A percentile compares a stretch with the other conserved stretches of the same genome.
Conservation (phyloP, 2,329 filamentous ascomycete genomes). For the Akanthomyces muscarius region DNA sequence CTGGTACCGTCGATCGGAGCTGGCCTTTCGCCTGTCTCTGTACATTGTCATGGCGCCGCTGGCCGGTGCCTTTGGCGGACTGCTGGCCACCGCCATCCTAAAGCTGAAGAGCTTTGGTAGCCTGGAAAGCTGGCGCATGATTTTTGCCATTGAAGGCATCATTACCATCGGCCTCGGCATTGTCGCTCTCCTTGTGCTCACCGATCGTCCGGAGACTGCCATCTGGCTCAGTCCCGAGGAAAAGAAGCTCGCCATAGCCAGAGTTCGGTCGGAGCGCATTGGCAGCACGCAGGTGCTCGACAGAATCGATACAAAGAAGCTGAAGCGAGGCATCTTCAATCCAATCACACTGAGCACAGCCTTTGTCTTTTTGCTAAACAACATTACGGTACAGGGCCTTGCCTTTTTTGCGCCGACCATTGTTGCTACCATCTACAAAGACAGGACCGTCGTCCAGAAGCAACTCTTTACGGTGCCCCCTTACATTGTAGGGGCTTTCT, state of each 20-base stretch:
- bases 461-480: conserved; percentile 69
- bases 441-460: conserved; percentile 51
- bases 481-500: conserved; percentile 65
- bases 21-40: conserved; percentile 62
- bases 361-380: conserved; percentile 60
- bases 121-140: conserved; percentile 61
- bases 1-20: conserved; percentile 67
- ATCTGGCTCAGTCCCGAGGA: conserved; percentile 62
- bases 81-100: conserved; percentile 62
- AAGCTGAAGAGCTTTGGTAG: conserved; percentile 55
- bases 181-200: conserved; percentile 60
- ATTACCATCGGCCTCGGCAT: conserved; percentile 51
- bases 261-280: conserved; percentile 65
- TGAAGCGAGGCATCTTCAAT: conserved; percentile 57
- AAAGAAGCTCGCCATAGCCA: conserved; percentile 61
- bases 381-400: conserved; percentile 67
- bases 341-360: conserved; percentile 56
- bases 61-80: conserved; percentile 66
- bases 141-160: conserved; percentile 67
- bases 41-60: conserved; percentile 70
- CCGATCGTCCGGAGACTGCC: conserved; percentile 65
- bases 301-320: conserved; percentile 55
- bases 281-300: conserved; percentile 61
- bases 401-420: conserved; percentile 69
- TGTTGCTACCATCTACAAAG: conserved; percentile 62